Base-by-base conservation (phyloP, 2,329 filamentous ascomycete genomes). In the Ceratocystis lukuohia region DNA sequence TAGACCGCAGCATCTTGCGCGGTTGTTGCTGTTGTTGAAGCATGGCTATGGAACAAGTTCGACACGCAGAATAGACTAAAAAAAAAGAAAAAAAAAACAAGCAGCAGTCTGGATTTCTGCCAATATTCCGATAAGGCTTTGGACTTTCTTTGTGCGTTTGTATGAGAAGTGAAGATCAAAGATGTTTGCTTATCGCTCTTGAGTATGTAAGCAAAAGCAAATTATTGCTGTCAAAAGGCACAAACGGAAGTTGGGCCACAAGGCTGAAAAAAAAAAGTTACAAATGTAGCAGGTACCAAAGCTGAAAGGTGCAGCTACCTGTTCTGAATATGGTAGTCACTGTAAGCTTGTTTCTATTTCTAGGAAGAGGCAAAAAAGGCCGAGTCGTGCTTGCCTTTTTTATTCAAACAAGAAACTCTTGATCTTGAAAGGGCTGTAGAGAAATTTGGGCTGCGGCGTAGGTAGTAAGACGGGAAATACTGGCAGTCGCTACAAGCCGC, bases 1-100 rank as follows among this genome's bases (percentile, higher is more conserved):
- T 80, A 65, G 75, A 75, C 68, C 78, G 77, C 71, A 77, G 75
- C 78, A 65, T 25, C 59, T 66, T 66, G 10, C 56, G 64, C 44
- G 56, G 17, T 10, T 61, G 48, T 6, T 66, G 56, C 20, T 66
- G 65, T 45, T 66, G 65, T 25, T 30, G 37, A 8, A 62, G 59
- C 65, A 66, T 66, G 33, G 7, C 56, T 7, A 80, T 80, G 69
- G 70, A 71, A 46, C 62, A 69, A 71, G 71, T 65, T 50, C n/a
- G 37, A 12, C 37, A 41, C 10, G 10, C 37, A 12, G 37, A 12
- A 41, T 12, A 41, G 37, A 41, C 37, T n/a, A 22, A 17, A 22
- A 62, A 37, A 56, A 62, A 3, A n/a, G 6, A 33, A 33, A 37
- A 65, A 69, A n/a, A 41, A 50, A 50, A 12, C 37, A 41, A 41